A percentile compares a stretch with the other conserved stretches of the same genome.
These are phyloP conservation scores for Microdochium bolleyi DNA, from an alignment of 2,329 filamentous ascomycete species.

Conservation along the genomic window DNA sequence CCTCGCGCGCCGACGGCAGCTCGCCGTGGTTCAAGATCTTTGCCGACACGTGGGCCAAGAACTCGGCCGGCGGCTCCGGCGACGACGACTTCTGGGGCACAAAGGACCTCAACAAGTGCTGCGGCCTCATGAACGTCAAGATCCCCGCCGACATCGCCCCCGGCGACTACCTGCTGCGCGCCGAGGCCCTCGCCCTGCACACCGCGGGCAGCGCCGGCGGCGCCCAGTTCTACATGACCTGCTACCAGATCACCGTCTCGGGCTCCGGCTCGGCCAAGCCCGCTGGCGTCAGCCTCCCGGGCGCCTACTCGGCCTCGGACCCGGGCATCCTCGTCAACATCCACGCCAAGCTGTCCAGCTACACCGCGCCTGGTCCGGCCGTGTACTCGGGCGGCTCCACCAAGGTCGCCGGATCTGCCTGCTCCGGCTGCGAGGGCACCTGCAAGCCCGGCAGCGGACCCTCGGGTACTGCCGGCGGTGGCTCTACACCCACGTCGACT, in stretches of 20 bases:
- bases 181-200: slow-evolving; percentile 36
- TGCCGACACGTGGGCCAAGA: slow-evolving; percentile 30
- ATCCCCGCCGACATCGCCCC: slow-evolving; percentile 30
- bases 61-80: slow-evolving; percentile 22
- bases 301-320: slow-evolving; percentile 18
- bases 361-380: slow-evolving; percentile 19
- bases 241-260: slow-evolving; percentile 20
- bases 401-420: slow-evolving; percentile 14
- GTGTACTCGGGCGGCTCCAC: slow-evolving; percentile 13
- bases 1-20: slow-evolving; percentile 21
- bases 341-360: slow-evolving; percentile 16
- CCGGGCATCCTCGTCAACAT: slow-evolving; percentile 22
- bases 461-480: slow-evolving; percentile 4
- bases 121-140: slow-evolving; percentile 27
- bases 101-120: slow-evolving; percentile 31
- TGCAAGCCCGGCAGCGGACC: slow-evolving; percentile 10
- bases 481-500: background rate
- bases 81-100: slow-evolving; percentile 38
- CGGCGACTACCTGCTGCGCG: slow-evolving; percentile 34
- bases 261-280: slow-evolving; percentile 16
- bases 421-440: slow-evolving; percentile 16
- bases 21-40: slow-evolving; percentile 36
- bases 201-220: slow-evolving; percentile 17
- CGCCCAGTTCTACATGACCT: slow-evolving; percentile 23
- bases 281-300: slow-evolving; percentile 20